phyloP scores from a whole-genome alignment of 176 grass and related monocot genomes.

The Saccharum officinarum region DNA sequence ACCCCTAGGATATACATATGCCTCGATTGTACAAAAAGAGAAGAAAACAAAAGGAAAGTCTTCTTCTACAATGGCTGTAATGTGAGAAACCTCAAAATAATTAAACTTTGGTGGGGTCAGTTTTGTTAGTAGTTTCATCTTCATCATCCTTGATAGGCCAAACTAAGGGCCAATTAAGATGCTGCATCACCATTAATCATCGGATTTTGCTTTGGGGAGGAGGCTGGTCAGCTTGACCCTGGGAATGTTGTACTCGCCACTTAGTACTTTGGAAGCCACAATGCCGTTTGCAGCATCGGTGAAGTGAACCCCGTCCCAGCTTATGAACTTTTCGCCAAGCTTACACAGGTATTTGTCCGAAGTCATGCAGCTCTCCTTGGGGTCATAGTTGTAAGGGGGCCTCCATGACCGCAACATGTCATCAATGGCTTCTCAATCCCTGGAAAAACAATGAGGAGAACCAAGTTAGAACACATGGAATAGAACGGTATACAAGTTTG shows the following conservation, averaged over 20 bases:
- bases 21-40: constrained; percentile 26
- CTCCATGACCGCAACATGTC: constrained; percentile 83
- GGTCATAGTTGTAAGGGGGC: constrained; percentile 84
- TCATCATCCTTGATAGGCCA: constrained; percentile 33
- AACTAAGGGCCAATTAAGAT: background rate
- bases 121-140: constrained; percentile 43
- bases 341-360: constrained; percentile 46
- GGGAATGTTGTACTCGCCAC: constrained; percentile 54
- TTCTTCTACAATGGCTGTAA: background rate
- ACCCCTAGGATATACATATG: constrained; percentile 41
- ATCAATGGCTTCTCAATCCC: constrained; percentile 82
- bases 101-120: constrained; percentile 31
- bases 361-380: constrained; percentile 42
- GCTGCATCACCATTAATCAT: constrained; percentile 22
- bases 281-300: constrained; percentile 70
- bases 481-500: background rate
- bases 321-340: constrained; percentile 74
- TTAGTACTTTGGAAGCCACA: constrained; percentile 56
- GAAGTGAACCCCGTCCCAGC: constrained; percentile 89
- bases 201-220: constrained; percentile 35
- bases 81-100: constrained; percentile 29
- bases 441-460: background rate
- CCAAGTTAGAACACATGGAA: background rate
- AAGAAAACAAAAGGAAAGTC: background rate
- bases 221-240: constrained; percentile 58